These are phyloP conservation scores for Trichoderma afroharzianum DNA, from an alignment of 2,329 filamentous ascomycete genomes.

Conservation along the genomic window DNA sequence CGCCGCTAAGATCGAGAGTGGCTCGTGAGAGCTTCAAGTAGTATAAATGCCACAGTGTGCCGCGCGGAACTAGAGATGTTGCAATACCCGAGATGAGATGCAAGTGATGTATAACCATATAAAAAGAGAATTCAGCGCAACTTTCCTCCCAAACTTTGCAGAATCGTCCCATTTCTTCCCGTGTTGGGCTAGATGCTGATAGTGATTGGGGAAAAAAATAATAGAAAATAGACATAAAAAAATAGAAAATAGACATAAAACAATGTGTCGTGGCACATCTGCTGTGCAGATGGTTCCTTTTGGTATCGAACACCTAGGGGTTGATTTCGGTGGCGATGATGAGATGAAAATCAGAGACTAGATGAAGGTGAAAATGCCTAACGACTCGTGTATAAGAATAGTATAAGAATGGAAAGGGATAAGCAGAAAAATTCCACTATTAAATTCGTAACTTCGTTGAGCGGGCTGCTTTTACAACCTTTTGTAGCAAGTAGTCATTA, in stretches of 20 bases:
- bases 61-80: background rate
- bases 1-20: conserved; percentile 20
- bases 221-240: background rate
- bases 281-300: background rate
- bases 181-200: background rate
- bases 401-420: background rate
- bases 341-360: background rate
- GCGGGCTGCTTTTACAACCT: background rate
- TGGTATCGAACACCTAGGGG: background rate
- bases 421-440: background rate
- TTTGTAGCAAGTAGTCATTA: conserved; percentile 25
- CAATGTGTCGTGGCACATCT: background rate
- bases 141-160: background rate
- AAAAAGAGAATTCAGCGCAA: background rate
- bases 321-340: background rate
- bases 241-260: background rate
- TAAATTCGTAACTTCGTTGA: background rate
- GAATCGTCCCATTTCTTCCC: background rate
- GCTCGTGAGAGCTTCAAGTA: conserved; percentile 31
- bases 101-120: background rate
- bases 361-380: background rate
- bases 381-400: background rate
- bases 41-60: conserved; percentile 19
- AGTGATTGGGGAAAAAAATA: background rate
- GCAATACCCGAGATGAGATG: conserved; percentile 1